Base-by-base conservation (phyloP, 805 yeast genomes). In the Barnettozyma siamensis region DNA sequence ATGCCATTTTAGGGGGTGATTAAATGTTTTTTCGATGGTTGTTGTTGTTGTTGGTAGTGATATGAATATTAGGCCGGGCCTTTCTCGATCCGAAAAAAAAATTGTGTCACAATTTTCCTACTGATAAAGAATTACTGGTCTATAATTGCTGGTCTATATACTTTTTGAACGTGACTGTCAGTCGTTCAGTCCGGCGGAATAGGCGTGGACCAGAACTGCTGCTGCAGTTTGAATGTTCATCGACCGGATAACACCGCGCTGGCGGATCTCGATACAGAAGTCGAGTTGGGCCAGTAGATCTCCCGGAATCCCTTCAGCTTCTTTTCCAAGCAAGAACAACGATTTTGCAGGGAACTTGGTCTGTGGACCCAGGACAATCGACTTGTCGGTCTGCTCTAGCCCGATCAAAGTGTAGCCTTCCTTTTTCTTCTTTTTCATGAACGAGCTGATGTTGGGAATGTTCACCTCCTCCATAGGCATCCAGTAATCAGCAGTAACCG, bases 181-280 rank as follows among this genome's bases (percentile, higher is more conserved):
- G 10, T 7, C 5, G 21, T 33, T 33, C 12, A 39, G 13, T 13
- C 34, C 35, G 13, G 57, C 47, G 1, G 94, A 79, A 54, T 91
- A 89, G 0, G 96, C 93, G 62, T 89, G 95, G 7, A 88, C 96
- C 38, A 89, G 77, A 17, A 89, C 88, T 0, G 97, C 98, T 1
- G 97, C 81, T 1, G 97, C 98, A 0, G 97, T 89, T 64, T 89
- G 98, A 46, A 89, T 89, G 56, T 89, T 89, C 98, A 89, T 89
- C 1, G 96, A 88, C 50, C 98, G 72, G 31, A 91, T 79, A 15
- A 89, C 88, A 13, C 98, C 98, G 31, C 78, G 81, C 58, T 89
- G 98, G 57, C 88, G 86, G 51, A 89, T 89, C 55, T 89, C 96
- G 31, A 91, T 78, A 58, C 96, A 89, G 50, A 80, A 67, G 57